Conservation (phyloP, 495 filamentous ascomycete species). For the Annulohypoxylon bovei region DNA sequence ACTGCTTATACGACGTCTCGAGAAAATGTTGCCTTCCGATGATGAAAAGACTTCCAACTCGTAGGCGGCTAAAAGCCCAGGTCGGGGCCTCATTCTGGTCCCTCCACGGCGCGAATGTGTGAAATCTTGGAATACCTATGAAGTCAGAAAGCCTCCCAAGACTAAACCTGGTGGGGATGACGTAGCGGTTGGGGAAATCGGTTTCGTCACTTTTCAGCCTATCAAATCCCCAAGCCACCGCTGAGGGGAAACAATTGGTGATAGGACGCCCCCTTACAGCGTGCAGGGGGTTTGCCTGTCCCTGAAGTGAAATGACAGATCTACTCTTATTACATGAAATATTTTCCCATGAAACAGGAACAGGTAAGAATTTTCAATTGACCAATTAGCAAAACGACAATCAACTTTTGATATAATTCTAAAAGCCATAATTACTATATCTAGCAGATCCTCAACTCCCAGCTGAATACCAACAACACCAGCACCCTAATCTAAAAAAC, state of each 20-base stretch:
- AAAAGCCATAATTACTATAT: too few species aligned
- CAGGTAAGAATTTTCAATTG: too few species aligned
- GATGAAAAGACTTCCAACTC: background rate
- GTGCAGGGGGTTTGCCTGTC: background rate
- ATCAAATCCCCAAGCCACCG: slow-evolving; percentile 9
- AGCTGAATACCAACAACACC: background rate
- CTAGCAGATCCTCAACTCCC: too few species aligned
- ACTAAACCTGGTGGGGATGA: slow-evolving; percentile 25
- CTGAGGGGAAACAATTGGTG: slow-evolving; percentile 27
- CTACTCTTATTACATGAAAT: too few species aligned
- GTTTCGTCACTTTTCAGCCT: slow-evolving; percentile 15
- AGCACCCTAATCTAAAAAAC: slow-evolving; percentile 53
- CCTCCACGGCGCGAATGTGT: slow-evolving; percentile 10
- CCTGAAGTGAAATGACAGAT: background rate
- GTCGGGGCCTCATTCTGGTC: slow-evolving; percentile 7
- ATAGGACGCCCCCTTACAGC: background rate
- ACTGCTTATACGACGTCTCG: background rate
- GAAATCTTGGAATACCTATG: slow-evolving; percentile 17
- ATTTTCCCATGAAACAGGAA: too few species aligned
- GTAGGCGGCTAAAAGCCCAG: slow-evolving; percentile 21
- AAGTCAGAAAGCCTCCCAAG: slow-evolving; percentile 10
- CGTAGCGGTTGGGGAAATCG: slow-evolving; percentile 30
- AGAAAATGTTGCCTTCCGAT: background rate
- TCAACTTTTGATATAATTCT: too few species aligned
- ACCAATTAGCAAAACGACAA: too few species aligned